Evolutionary conservation across 495 filamentous ascomycete genomes (phyloP).

Genomic region (Immersiella caudata): DNA sequence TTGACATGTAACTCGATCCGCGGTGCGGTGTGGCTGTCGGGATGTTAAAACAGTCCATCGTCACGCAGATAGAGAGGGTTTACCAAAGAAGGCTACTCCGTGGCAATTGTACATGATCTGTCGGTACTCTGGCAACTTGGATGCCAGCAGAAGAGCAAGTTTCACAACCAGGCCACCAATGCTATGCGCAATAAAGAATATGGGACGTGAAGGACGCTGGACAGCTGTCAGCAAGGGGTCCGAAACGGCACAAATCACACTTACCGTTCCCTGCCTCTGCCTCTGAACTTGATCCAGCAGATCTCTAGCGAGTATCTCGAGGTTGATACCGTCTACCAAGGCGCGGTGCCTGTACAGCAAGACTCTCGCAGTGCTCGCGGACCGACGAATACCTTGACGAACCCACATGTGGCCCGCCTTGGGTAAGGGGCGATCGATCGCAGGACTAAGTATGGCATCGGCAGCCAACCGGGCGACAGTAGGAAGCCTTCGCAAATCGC

Average conservation of each 20-base stretch:
- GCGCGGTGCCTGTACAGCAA: conserved; percentile 60
- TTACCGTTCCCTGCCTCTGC: conserved; percentile 40
- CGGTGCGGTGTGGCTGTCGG: conserved; percentile 60
- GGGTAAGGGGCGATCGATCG: conserved; percentile 35
- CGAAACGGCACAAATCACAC: conserved; percentile 12
- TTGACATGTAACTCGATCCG: conserved; percentile 67
- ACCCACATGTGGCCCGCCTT: conserved; percentile 43
- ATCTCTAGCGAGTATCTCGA: conserved; percentile 54
- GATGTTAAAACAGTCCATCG: too few relatives aligned
- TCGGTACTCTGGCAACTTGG: conserved; percentile 38
- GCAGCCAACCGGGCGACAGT: conserved; percentile 35
- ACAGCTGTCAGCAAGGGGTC: neutral
- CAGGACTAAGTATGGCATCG: conserved; percentile 35
- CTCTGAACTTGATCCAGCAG: conserved; percentile 51
- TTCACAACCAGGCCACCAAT: conserved; percentile 66
- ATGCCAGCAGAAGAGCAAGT: conserved; percentile 56
- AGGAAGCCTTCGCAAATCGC: conserved; percentile 26
- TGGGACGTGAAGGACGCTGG: conserved; percentile 47
- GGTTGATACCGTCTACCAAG: conserved; percentile 48
- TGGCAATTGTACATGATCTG: conserved; percentile 59
- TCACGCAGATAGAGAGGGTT: conserved; percentile 15
- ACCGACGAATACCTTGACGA: conserved; percentile 42
- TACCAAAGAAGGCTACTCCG: conserved; percentile 64
- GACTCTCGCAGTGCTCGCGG: conserved; percentile 51
- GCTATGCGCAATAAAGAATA: conserved; percentile 69